phyloP scores from a whole-genome alignment of 225 moss, liverwort and hornwort genomes.

The Thuidium tamariscinum region DNA sequence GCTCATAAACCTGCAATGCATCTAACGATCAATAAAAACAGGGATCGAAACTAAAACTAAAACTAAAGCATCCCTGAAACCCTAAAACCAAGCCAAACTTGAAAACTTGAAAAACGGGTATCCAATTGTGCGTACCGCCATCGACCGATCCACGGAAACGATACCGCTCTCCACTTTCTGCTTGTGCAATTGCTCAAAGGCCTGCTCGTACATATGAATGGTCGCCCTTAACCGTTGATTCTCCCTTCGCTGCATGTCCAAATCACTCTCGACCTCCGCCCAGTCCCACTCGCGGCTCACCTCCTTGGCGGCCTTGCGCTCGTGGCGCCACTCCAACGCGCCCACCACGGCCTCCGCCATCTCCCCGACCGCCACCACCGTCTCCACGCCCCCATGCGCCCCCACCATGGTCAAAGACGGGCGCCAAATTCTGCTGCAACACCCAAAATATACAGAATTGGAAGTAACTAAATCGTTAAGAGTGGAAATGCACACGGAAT shows the following conservation, averaged over 20 bases:
- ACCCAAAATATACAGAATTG: not conserved
- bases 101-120: not conserved
- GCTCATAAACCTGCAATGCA: conserved; percentile 59
- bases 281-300: conserved; percentile 58
- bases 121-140: not conserved
- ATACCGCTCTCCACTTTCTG: conserved; percentile 31
- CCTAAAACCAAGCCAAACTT: not conserved
- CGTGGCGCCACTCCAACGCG: conserved; percentile 74
- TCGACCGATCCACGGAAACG: conserved; percentile 25
- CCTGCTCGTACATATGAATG: conserved; percentile 64
- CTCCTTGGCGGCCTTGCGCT: conserved; percentile 28
- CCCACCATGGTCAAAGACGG: conserved; percentile 19
- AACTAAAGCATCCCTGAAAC: not conserved
- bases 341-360: conserved; percentile 76
- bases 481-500: no score
- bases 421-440: not conserved
- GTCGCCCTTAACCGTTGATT: conserved; percentile 48
- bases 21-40: not conserved
- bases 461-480: not conserved
- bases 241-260: conserved; percentile 56
- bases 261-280: conserved; percentile 55
- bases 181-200: conserved; percentile 32
- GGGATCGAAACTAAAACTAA: not conserved
- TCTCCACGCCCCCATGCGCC: conserved; percentile 43
- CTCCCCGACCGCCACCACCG: conserved; percentile 83